Evolutionary conservation across 148 eudicot genomes (phyloP).

Genomic region (Amaranthus hypochondriacus): DNA sequence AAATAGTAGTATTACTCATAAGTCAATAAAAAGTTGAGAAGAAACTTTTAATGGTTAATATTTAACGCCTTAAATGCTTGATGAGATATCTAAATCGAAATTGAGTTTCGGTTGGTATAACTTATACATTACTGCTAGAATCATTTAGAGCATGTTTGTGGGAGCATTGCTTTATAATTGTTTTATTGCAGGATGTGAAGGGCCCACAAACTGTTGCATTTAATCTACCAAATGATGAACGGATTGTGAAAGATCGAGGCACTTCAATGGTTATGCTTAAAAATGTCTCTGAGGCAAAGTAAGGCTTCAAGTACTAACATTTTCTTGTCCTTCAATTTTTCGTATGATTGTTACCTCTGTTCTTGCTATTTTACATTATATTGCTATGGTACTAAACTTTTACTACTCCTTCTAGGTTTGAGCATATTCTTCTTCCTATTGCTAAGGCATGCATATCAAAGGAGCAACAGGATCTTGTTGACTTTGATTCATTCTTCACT

Average conservation of each 20-base stretch:
- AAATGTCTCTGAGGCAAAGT: conserved; percentile 99
- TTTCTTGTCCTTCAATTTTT: conserved; percentile 10
- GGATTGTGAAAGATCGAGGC: conserved; percentile 92
- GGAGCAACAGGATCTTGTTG: conserved; percentile 77
- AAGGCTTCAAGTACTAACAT: conserved; percentile 21
- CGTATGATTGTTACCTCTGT: not conserved
- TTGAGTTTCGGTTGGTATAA: no score
- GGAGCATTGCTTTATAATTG: not conserved
- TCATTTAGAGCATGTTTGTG: not conserved
- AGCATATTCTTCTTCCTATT: conserved; percentile 91
- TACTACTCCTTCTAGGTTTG: conserved; percentile 51
- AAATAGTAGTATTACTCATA: no score
- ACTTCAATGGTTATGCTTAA: conserved; percentile 98
- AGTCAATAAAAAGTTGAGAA: no score
- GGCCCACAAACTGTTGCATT: conserved; percentile 99
- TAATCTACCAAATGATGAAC: conserved; percentile 97
- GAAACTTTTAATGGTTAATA: no score
- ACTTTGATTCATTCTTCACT: conserved; percentile 94
- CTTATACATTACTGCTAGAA: not conserved
- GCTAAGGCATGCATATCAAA: conserved; percentile 61
- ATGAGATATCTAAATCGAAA: no score
- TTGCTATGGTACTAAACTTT: conserved; percentile 9
- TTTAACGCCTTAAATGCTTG: no score
- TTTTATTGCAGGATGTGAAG: conserved; percentile 71
- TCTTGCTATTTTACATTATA: not conserved